phyloP scores from a whole-genome alignment of 192 early-diverging fungal species.

The Oehlia diaphana region DNA sequence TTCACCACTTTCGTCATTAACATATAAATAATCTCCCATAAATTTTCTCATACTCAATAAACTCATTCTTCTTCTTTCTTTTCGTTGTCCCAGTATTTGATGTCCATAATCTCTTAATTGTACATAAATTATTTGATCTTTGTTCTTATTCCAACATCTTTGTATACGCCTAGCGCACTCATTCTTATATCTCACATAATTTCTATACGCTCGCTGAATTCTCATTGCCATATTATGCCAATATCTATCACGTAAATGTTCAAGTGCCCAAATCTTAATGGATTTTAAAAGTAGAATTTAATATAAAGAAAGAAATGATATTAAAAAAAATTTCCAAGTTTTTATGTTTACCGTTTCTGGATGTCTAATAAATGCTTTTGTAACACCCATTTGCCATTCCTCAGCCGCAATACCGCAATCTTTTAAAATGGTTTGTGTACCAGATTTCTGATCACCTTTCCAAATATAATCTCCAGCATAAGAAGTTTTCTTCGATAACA shows the following conservation, averaged over 20 bases:
- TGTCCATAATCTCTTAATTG: constrained; percentile 94
- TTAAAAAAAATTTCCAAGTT: background rate
- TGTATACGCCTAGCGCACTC: constrained; percentile 72
- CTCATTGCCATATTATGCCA: constrained; percentile 94
- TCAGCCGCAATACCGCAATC: constrained; percentile 79
- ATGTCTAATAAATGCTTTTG: constrained; percentile 94
- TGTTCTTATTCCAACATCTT: constrained; percentile 74
- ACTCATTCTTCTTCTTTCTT: constrained; percentile 89
- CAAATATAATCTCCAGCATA: constrained; percentile 84
- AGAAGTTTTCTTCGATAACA: constrained; percentile 72
- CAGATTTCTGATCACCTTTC: constrained; percentile 73
- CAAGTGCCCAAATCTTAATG: constrained; percentile 74
- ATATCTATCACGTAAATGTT: constrained; percentile 91
- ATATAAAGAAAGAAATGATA: background rate
- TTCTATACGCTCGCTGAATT: constrained; percentile 89
- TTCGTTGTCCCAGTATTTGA: constrained; percentile 83
- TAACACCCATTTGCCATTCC: constrained; percentile 95
- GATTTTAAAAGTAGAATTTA: background rate
- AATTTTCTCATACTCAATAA: constrained; percentile 82
- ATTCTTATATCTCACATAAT: constrained; percentile 67
- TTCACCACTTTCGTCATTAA: constrained; percentile 51
- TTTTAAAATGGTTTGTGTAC: constrained; percentile 78
- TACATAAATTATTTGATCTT: constrained; percentile 84
- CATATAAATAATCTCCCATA: constrained; percentile 86
- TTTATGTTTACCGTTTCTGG: constrained; percentile 75